These are phyloP conservation scores for Mitragyna speciosa DNA, from an alignment of 257 asterid genomes.

Conservation along the genomic window DNA sequence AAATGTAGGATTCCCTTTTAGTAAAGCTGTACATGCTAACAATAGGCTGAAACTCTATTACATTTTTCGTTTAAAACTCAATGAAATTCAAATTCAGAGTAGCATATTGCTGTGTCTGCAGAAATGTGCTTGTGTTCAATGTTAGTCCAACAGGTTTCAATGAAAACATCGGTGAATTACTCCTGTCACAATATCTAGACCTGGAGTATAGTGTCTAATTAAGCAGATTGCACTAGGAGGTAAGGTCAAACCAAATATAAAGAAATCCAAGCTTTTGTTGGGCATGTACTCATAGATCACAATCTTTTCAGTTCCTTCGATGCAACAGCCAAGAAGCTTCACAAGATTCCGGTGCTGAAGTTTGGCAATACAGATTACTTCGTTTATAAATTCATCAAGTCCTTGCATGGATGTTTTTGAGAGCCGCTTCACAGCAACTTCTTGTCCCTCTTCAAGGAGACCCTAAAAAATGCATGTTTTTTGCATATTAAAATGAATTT, in stretches of 20 bases:
- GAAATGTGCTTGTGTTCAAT: not conserved
- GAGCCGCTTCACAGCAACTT: slow-evolving; percentile 41
- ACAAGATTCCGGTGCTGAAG: slow-evolving; percentile 47
- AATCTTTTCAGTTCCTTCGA: slow-evolving; percentile 35
- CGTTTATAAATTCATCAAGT: slow-evolving; percentile 37
- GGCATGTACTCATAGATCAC: slow-evolving; percentile 37
- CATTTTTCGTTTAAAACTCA: not conserved
- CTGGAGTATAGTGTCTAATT: no score
- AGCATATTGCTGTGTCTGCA: not conserved
- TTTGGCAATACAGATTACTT: slow-evolving; percentile 33
- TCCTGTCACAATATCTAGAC: not conserved
- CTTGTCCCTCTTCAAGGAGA: slow-evolving; percentile 33
- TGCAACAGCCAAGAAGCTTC: slow-evolving; percentile 38
- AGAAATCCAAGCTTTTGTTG: slow-evolving; percentile 33
- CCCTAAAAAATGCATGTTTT: slow-evolving; percentile 21
- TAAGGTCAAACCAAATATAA: slow-evolving; percentile 30
- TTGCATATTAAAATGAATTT: not conserved
- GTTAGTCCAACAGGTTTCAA: not conserved
- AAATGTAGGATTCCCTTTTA: not conserved
- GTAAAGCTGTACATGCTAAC: not conserved
- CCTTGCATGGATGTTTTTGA: slow-evolving; percentile 37
- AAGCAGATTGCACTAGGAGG: not conserved
- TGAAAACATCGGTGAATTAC: not conserved
- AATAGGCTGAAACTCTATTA: not conserved
- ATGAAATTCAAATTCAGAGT: not conserved